Evolutionary conservation across 768 basidiomycete species (phyloP), one percentile per base, ranked within the genome.

Genomic region (Boletus rubroflammeus): DNA sequence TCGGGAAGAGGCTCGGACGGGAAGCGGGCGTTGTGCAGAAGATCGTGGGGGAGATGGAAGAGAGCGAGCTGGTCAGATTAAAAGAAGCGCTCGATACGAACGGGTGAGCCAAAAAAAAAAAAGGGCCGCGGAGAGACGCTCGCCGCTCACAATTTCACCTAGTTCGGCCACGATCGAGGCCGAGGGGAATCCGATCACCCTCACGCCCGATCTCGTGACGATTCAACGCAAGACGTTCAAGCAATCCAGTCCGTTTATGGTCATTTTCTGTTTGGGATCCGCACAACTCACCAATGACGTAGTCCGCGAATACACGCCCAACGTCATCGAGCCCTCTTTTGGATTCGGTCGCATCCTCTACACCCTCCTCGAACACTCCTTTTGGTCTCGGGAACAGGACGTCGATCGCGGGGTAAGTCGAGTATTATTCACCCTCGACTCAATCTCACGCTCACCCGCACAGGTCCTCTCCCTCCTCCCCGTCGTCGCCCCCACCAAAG

Each of bases 311-410:
- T 97, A 81, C 74, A 93, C 85, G 51, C 97, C 96, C 35, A 98
- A 98, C 72, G 97, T 99, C 71, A 96, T 98, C 70, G 96, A 98
- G 70, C 95, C 97, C 23, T 99, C 97, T 5, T 97, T 98, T 73
- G 96, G 97, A 55, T 83, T 98, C 61, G 96, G 96, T 50, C 93
- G 96, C 51, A 97, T 98, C 64, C 77, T 98, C 43, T 98, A 98
- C 72, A 85, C 83, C 28, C 78, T 98, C 48, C 84, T 99, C 32
- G 97, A 99, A 72, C 97, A 98, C 77, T 85, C 82, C 63, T 99
- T 87, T 79, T 98, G 96, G 97, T 83, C 83, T 55, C 84, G 97
- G 68, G 94, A 93, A 66, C 83, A 90, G 64, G 96, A 98, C 70
- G 76, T 90, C 26, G 90, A 93, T 58, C 89, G 96, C 62, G 89